Conservation (phyloP, 2,329 filamentous ascomycete species). For the Fusarium humuli region DNA sequence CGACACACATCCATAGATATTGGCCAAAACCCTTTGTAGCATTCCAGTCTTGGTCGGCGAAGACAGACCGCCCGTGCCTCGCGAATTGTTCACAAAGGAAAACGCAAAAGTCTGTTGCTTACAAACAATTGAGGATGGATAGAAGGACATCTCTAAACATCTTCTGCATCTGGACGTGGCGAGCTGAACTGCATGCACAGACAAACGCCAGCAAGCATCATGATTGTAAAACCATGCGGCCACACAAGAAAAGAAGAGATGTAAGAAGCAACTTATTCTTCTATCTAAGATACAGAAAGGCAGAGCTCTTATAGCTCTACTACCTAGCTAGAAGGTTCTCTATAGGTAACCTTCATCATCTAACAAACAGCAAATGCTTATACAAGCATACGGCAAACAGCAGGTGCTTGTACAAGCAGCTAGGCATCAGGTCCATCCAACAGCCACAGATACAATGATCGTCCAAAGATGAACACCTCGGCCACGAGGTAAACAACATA, state of each 20-base stretch:
- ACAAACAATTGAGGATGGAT: not conserved
- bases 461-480: not conserved
- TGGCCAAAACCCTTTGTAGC: conserved; percentile 25
- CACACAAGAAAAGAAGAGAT: no score
- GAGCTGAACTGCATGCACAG: not conserved
- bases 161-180: conserved; percentile 6
- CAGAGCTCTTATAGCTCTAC: no score
- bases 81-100: conserved; percentile 8
- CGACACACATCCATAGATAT: conserved; percentile 18
- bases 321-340: no score
- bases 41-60: conserved; percentile 40
- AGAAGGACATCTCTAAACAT: conserved; percentile 9
- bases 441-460: conserved; percentile 30
- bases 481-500: conserved; percentile 4
- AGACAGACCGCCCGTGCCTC: conserved; percentile 22
- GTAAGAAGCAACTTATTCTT: no score
- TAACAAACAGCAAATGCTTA: no score
- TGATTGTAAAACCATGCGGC: conserved; percentile 31
- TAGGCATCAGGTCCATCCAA: no score
- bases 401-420: no score
- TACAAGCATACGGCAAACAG: no score
- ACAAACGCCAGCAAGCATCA: conserved; percentile 18
- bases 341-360: no score
- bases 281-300: no score
- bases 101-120: not conserved